These are phyloP conservation scores for Chernovozyma sophiae-reginae DNA, from an alignment of 1,139 yeast species.

Conservation along the genomic window DNA sequence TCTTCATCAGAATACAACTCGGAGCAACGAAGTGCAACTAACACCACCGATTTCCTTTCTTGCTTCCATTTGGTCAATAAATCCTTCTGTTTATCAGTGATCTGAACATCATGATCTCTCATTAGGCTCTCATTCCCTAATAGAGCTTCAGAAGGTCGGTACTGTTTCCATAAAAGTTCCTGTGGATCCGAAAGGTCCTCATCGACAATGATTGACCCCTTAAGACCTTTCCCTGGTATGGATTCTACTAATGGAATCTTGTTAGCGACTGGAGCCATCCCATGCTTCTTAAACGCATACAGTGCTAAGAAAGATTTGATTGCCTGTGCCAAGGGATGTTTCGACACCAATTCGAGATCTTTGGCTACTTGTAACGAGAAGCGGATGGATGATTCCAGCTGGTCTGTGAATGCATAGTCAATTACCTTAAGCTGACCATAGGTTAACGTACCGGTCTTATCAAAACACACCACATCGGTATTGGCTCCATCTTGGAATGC, in stretches of 20 bases:
- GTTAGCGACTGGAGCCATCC: slow-evolving; percentile 24
- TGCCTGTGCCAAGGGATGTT: slow-evolving; percentile 67
- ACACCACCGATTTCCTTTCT: slow-evolving; percentile 60
- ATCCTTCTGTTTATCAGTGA: slow-evolving; percentile 20
- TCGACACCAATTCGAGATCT: slow-evolving; percentile 62
- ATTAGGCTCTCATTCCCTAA: slow-evolving; percentile 63
- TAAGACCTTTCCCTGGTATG: slow-evolving; percentile 57
- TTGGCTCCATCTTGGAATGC: slow-evolving; percentile 76
- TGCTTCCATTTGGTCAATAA: slow-evolving; percentile 52
- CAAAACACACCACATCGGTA: slow-evolving; percentile 65
- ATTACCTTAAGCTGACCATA: slow-evolving; percentile 60
- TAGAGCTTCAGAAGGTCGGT: slow-evolving; percentile 38
- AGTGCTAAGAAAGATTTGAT: slow-evolving; percentile 41
- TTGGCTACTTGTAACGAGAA: slow-evolving; percentile 48
- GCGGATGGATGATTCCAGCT: slow-evolving; percentile 13
- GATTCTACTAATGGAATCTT: slow-evolving; percentile 49
- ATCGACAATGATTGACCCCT: slow-evolving; percentile 34
- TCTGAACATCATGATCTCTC: slow-evolving; percentile 35
- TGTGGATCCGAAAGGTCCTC: slow-evolving; percentile 5
- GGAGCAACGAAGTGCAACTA: slow-evolving; percentile 44
- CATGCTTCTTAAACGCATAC: slow-evolving; percentile 11
- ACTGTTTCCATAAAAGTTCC: slow-evolving; percentile 22
- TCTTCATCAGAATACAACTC: slow-evolving; percentile 21
- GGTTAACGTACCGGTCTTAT: slow-evolving; percentile 77
- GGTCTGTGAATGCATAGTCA: slow-evolving; percentile 30